phyloP scores from a whole-genome alignment of 2,329 filamentous ascomycete genomes.

The Sordariomycetes sp. region DNA sequence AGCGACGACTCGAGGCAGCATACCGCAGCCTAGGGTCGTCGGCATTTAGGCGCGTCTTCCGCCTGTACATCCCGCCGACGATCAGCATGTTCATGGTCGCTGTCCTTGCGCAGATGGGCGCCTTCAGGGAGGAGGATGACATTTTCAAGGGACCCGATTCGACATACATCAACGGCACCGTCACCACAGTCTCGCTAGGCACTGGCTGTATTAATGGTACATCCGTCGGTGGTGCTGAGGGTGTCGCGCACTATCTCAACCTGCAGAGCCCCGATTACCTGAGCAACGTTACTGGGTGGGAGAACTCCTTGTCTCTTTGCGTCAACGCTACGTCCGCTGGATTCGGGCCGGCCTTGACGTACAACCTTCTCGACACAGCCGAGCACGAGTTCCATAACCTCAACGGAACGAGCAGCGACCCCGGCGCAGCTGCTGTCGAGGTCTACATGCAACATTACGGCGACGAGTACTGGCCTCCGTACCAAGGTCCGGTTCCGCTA shows the following conservation, averaged over 20 bases:
- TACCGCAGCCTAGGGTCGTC: slow-evolving; percentile 26
- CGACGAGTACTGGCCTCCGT: background rate
- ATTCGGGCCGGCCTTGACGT: slow-evolving; percentile 19
- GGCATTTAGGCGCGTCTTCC: slow-evolving; percentile 26
- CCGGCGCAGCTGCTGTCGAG: background rate
- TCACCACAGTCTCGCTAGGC: slow-evolving; percentile 13
- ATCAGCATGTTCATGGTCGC: slow-evolving; percentile 30
- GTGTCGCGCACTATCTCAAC: slow-evolving; percentile 17
- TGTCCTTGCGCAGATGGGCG: slow-evolving; percentile 25
- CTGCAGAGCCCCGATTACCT: slow-evolving; percentile 17
- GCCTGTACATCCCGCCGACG: slow-evolving; percentile 28
- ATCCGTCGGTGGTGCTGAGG: slow-evolving; percentile 14
- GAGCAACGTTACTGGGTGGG: slow-evolving; percentile 18
- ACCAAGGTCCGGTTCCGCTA: background rate
- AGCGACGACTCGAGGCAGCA: slow-evolving; percentile 22
- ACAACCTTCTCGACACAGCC: slow-evolving; percentile 11
- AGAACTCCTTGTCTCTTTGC: slow-evolving; percentile 16
- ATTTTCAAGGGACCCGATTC: slow-evolving; percentile 28
- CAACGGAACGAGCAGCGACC: background rate
- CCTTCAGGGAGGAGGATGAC: slow-evolving; percentile 21
- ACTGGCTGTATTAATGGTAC: slow-evolving; percentile 18
- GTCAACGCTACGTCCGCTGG: slow-evolving; percentile 18
- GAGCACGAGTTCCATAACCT: slow-evolving; percentile 5
- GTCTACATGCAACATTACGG: slow-evolving; percentile 2
- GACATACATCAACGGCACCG: slow-evolving; percentile 27